Evolutionary conservation across 768 basidiomycete genomes (phyloP), one percentile per base, ranked within the genome.

Genomic region (Exsudoporus frostii): DNA sequence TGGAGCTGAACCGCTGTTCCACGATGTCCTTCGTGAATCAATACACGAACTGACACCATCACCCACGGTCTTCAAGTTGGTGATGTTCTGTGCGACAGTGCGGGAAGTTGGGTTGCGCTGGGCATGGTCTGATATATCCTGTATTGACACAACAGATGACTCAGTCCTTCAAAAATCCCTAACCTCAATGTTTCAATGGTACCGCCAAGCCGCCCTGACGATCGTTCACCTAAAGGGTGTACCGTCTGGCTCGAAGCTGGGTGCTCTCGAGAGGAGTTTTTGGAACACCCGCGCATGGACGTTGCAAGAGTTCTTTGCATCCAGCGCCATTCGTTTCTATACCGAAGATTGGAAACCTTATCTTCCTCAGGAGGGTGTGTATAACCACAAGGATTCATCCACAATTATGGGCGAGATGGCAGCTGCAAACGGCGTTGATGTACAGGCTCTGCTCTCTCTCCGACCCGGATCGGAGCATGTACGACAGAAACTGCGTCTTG

Each of bases 41-140:
- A 20, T 52, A 14, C 25, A 52, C 29, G 3, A 37, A 15, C 44
- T 55, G 1, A 33, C 32, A 15, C 17, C 4, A 15, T 27, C 37
- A 2, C 17, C 49, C 24, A 27, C 8, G 1, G 5, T 39, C 8
- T 7, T 9, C 5, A 55, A 55, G 29, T 27, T 55, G n/a, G 29
- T 29, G 24, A 52, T 20, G 24, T 55, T 55, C 25, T 55, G 50
- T n/a, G 6, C 3, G 24, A 22, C 19, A 3, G 20, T 17, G 19
- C 44, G 15, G 25, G 49, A 52, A 9, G 50, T 50, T 3, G 54
- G 50, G 2, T 43, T 39, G 13, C 22, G 17, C 7, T 56, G 51
- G 44, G 60, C 46, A 8, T 61, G 59, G 61, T 25, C 24, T 4
- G 59, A 60, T 14, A 53, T 55, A 0, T 56, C 47, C 7, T 62